Conservation (phyloP, 768 basidiomycete genomes). For the Clitopilus passeckerianus region DNA sequence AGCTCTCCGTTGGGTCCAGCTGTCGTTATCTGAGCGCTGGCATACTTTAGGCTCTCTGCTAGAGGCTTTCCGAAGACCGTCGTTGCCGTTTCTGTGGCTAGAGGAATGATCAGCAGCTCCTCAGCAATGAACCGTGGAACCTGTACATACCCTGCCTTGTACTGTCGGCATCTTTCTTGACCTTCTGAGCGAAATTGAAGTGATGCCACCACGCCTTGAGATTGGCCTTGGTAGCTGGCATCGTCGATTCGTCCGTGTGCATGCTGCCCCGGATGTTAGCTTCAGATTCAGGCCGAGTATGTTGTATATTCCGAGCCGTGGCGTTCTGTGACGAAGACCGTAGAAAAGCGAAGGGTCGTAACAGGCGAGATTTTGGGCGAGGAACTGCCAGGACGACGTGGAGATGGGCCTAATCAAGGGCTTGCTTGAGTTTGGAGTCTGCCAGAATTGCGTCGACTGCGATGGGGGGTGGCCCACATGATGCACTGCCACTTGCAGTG, state of each 20-base stretch:
- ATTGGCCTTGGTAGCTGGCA: slow-evolving; percentile 45
- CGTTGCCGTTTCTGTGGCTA: slow-evolving; percentile 2
- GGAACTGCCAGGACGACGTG: slow-evolving; percentile 12
- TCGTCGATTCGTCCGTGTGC: slow-evolving; percentile 7
- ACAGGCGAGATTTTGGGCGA: slow-evolving; percentile 6
- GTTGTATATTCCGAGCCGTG: slow-evolving; percentile 6
- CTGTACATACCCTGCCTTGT: slow-evolving; percentile 30
- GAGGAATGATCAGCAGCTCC: neutral
- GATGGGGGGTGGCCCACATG: slow-evolving; percentile 10
- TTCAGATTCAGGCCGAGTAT: slow-evolving; percentile 6
- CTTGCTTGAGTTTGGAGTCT: slow-evolving; percentile 1
- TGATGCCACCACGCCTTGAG: slow-evolving; percentile 83
- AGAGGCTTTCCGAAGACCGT: slow-evolving; percentile 83
- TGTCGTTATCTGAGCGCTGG: slow-evolving; percentile 92
- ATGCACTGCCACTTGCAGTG: slow-evolving; percentile 9
- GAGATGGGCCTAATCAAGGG: neutral
- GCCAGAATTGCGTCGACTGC: slow-evolving; percentile 2
- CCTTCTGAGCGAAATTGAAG: slow-evolving; percentile 60
- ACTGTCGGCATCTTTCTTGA: slow-evolving; percentile 51
- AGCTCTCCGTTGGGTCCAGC: slow-evolving; percentile 77
- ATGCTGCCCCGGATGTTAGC: slow-evolving; percentile 1
- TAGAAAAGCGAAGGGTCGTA: slow-evolving; percentile 12
- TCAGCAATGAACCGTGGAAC: neutral
- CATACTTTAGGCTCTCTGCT: slow-evolving; percentile 77
- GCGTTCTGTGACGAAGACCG: slow-evolving; percentile 2